Conservation (phyloP, 257 asterid genomes). For the Prunella vulgaris region DNA sequence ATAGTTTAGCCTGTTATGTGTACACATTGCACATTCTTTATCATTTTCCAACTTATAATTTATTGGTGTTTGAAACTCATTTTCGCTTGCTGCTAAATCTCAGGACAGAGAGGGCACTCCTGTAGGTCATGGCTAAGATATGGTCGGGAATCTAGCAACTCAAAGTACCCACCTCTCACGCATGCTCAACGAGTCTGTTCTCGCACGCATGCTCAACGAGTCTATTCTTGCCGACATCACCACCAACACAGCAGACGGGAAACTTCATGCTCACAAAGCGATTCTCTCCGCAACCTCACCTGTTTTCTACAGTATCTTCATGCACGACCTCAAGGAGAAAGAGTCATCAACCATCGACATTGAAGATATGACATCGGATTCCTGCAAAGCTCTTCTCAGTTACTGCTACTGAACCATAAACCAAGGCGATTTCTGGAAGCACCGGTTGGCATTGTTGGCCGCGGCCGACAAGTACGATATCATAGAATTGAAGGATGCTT, state of each 20-base stretch:
- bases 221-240: conserved; percentile 41
- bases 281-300: conserved; percentile 85
- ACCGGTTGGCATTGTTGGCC: conserved; percentile 61
- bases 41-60: neutral
- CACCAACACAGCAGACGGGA: conserved; percentile 75
- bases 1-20: too few relatives aligned
- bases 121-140: conserved; percentile 36
- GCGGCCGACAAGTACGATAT: conserved; percentile 89
- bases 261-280: conserved; percentile 68
- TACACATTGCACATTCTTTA: neutral
- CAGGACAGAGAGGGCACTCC: neutral
- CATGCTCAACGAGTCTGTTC: too few relatives aligned
- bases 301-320: conserved; percentile 83
- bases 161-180: conserved; percentile 33
- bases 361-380: conserved; percentile 75
- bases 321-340: conserved; percentile 75
- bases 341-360: conserved; percentile 71
- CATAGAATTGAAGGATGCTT: conserved; percentile 65
- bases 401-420: conserved; percentile 69
- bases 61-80: neutral
- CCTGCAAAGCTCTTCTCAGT: conserved; percentile 69
- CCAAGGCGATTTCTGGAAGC: conserved; percentile 86
- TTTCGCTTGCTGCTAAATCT: conserved; percentile 2
- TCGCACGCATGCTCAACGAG: too few relatives aligned
- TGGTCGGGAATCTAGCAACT: conserved; percentile 48